These are phyloP conservation scores for Luffa aegyptiaca DNA, from an alignment of 306 rosid genomes.

Conservation along the genomic window DNA sequence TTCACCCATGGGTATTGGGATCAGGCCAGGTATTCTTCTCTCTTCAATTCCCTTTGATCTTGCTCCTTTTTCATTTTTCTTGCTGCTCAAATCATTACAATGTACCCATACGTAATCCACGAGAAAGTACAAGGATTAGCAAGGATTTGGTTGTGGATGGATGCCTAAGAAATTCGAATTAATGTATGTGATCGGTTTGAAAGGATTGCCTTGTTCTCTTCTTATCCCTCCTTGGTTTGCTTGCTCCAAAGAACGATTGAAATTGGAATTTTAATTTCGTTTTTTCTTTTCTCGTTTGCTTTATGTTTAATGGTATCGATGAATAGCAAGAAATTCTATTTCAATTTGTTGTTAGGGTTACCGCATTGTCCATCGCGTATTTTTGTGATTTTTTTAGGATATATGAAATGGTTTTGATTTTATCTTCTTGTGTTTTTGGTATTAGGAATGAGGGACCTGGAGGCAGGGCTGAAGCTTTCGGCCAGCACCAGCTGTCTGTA, in stretches of 20 bases:
- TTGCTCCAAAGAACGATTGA: neutral
- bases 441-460: conserved; percentile 30
- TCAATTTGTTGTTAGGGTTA: neutral
- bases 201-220: too few species aligned
- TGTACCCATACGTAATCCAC: neutral
- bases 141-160: neutral
- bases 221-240: neutral
- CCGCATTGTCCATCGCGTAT: neutral
- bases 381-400: neutral
- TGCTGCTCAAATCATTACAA: neutral
- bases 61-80: neutral
- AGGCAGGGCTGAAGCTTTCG: conserved; percentile 14
- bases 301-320: neutral
- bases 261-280: neutral
- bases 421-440: neutral
- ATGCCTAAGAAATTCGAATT: neutral
- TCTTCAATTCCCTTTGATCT: neutral
- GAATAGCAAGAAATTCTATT: neutral
- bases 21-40: neutral
- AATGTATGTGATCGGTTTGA: neutral
- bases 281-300: neutral
- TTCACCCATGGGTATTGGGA: neutral
- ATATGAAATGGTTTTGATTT: neutral
- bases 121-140: neutral
- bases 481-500: conserved; percentile 17